These are phyloP conservation scores for Coelastrella sp. DNA, from an alignment of 139 green algal species.

Conservation along the genomic window DNA sequence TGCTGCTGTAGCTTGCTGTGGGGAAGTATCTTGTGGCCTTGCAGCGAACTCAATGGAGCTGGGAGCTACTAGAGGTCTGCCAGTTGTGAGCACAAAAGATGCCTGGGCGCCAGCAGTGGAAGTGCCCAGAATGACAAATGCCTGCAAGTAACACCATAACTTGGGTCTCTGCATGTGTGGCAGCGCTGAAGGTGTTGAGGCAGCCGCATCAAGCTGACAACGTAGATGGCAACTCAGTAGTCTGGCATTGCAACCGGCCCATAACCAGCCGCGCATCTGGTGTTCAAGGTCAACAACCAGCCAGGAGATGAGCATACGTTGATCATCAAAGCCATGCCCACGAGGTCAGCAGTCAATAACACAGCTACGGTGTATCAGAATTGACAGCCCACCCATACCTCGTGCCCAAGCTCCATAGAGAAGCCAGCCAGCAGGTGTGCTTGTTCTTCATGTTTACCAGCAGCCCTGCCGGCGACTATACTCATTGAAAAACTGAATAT, in stretches of 20 bases:
- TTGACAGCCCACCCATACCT: slow-evolving; percentile 49
- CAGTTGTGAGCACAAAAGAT: slow-evolving; percentile 71
- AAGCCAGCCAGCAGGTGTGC: slow-evolving; percentile 70
- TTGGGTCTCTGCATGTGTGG: neutral
- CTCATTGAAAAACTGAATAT: no score
- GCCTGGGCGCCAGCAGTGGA: slow-evolving; percentile 53
- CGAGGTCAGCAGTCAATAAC: no score
- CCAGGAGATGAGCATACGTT: slow-evolving; percentile 70
- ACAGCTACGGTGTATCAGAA: no score
- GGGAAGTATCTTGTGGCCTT: neutral
- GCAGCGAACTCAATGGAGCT: neutral
- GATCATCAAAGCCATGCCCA: slow-evolving; percentile 33
- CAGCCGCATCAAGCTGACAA: no score
- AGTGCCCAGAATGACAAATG: slow-evolving; percentile 68
- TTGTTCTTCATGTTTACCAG: slow-evolving; percentile 70
- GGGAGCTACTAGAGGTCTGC: slow-evolving; percentile 13
- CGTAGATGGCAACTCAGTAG: no score
- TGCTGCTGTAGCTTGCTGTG: neutral
- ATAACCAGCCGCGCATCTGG: slow-evolving; percentile 40
- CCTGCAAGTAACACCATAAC: slow-evolving; percentile 43
- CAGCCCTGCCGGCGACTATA: neutral
- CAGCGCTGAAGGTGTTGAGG: no score
- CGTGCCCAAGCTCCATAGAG: slow-evolving; percentile 68
- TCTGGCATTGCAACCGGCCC: no score
- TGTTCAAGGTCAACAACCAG: slow-evolving; percentile 67